Evolutionary conservation across 352 stramenopile species (phyloP), one percentile per base, ranked within the genome.

Genomic region (Phytophthora tentaculata): DNA sequence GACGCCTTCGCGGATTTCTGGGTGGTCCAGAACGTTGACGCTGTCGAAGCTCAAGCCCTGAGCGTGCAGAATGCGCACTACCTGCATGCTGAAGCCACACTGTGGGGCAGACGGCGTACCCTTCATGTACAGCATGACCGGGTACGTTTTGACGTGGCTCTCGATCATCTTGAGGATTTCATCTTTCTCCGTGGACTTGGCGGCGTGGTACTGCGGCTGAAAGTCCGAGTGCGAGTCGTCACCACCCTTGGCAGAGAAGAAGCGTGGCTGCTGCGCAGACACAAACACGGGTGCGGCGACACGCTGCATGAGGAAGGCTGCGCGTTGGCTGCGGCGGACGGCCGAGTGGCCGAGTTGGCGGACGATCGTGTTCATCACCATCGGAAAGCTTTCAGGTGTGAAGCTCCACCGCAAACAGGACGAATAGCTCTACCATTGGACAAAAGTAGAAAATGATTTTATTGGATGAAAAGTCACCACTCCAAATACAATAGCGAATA

Each of bases 91-190:
- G 77, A 99, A 99, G 60, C 98, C 98, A 77, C 98, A 99, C 85
- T 98, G 92, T 39, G 98, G 98, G 69, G 94, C 86, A 64, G 84
- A 84, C 35, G 98, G 97, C 63, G 97, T 99, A 57, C 98, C 98
- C 81, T 99, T 99, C 98, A 99, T 99, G 88, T 99, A 99, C 0
- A 99, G 86, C 96, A 99, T 99, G 29, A 99, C 77, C 6, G 81
- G 90, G 81, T 99, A 91, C 64, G 81, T 89, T 69, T 96, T 93
- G 32, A 97, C 88, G 69, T 95, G 88, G 71, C 77, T 95, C 47
- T 96, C 83, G 69, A 97, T 97, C 83, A 96, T 94, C 67, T 93
- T 92, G 64, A 95, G 71, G 66, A 97, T 90, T 65, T 95, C 89
- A 57, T 96, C 86, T 74, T 91, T 91, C 71, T 96, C 86, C 45